Base-by-base conservation (phyloP, 23 red algal species). In the Agarophyton chilense region DNA sequence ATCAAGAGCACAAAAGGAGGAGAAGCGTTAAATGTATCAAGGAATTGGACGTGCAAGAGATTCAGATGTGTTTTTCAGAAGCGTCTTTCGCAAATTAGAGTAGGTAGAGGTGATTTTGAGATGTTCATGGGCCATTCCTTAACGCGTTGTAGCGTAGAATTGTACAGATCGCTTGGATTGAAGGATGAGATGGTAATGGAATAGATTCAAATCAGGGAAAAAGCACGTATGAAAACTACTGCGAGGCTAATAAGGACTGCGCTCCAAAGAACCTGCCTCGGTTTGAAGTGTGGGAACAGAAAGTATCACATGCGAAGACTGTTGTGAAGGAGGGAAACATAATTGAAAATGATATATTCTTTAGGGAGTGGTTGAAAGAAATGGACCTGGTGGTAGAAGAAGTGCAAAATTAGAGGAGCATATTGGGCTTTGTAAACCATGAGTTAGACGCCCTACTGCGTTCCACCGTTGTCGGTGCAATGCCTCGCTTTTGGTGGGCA, bases 161-260 rank as follows among this genome's bases (percentile, higher is more conserved):
- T 79, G 42, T 52, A 79, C 25, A 70, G 74, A 53, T 19, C 39
- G 11, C 74, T 79, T 52, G 36, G 36, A n/a, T 49, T 79, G 32
- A 47, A 49, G 17, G 74, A 79, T 52, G 74, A 79, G 25, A 38
- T 38, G 47, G 52, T 79, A 53, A 52, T 53, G 74, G 39, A 79
- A 26, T 53, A 53, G 8, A 70, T 85, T 70, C 81, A 85, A 52
- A 85, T 68, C 57, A 66, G 10, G 57, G 81, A 44, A 35, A 46
- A 3, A 65, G 70, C 4, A 58, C 42, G 9, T 85, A 49, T 47
- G 39, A 18, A 2, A 85, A 70, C 41, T 85, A 85, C 60, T 85
- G 81, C 34, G 53, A 28, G 32, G 81, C 81, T 41, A 70, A 85
- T 36, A 72, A 85, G 13, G 54, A 85, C 70, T 85, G 60, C 24